Conservation (phyloP, 257 asterid genomes). For the Parsonsia alboflavescens region DNA sequence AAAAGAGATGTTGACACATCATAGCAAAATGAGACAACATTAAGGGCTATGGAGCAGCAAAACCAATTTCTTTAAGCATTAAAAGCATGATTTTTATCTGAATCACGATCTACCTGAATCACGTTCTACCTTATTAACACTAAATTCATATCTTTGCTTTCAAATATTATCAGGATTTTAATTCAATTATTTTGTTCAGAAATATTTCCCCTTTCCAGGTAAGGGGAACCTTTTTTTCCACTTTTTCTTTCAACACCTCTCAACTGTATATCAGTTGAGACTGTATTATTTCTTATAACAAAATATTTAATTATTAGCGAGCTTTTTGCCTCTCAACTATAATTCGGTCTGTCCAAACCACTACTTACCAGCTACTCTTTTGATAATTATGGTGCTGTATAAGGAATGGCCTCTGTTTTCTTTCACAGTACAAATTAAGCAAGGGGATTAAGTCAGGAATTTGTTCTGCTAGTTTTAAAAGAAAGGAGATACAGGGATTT, state of each 20-base stretch:
- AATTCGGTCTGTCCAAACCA: no score
- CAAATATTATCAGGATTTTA: no score
- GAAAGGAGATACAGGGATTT: no score
- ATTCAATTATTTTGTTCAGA: no score
- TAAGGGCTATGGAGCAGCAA: not conserved
- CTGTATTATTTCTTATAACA: not conserved
- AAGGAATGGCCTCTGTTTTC: no score
- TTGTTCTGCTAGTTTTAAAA: no score
- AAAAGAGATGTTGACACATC: not conserved
- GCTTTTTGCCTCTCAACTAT: no score
- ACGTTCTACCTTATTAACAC: not conserved
- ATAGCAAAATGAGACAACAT: not conserved
- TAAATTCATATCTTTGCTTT: no score
- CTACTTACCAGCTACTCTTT: no score
- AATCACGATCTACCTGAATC: not conserved
- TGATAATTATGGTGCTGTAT: no score
- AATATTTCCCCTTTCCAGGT: not conserved
- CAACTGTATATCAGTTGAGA: not conserved
- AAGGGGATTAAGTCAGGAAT: no score
- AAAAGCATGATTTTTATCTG: not conserved
- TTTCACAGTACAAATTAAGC: no score
- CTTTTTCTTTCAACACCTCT: not conserved
- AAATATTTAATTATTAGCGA: not conserved
- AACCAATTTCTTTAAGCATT: not conserved
- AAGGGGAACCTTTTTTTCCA: not conserved